Percentiles rank a stretch among this genome's conserved stretches.
Conservation (phyloP, 139 green algal genomes). For the Coelastrella sp. region DNA sequence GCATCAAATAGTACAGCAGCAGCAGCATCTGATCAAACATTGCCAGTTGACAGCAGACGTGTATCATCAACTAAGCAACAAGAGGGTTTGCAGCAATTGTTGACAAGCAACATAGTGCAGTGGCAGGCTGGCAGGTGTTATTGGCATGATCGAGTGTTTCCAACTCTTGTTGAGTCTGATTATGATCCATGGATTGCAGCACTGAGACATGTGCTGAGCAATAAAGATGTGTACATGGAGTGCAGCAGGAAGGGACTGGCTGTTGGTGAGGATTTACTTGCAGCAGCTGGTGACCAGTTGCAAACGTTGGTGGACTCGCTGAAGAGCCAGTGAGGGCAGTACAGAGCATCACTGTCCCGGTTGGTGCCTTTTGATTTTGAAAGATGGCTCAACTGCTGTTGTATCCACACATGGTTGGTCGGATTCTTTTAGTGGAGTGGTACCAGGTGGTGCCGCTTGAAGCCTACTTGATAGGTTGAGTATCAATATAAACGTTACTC, state of each 20-base stretch:
- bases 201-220: constrained; percentile 17
- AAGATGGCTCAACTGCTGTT: no score
- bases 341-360: no score
- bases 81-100: not conserved
- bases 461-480: no score
- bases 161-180: not conserved
- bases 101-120: not conserved
- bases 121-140: not conserved
- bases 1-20: not conserved
- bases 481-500: no score
- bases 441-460: no score
- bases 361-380: no score
- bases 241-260: not conserved
- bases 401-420: no score
- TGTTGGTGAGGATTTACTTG: not conserved
- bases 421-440: no score
- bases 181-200: constrained; percentile 6
- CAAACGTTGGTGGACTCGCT: not conserved
- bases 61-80: no score
- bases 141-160: constrained; percentile 5
- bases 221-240: not conserved
- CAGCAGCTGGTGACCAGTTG: not conserved
- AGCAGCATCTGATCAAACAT: no score
- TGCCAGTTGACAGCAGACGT: no score
- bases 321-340: not conserved